phyloP scores from a whole-genome alignment of 2,329 filamentous ascomycete species.

The Diaporthe citri region DNA sequence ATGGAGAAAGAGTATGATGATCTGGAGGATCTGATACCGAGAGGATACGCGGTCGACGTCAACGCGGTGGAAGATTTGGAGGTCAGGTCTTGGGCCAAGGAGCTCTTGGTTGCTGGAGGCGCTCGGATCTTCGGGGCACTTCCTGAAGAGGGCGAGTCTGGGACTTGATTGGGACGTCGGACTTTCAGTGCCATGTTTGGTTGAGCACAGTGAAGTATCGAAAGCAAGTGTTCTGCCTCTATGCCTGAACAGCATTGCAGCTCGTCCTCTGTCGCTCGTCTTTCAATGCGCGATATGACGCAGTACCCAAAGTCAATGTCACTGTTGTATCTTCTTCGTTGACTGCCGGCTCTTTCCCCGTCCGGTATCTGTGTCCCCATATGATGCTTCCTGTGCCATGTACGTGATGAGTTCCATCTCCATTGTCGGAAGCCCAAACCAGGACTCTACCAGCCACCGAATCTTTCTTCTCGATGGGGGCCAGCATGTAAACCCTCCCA shows the following conservation, averaged over 20 bases:
- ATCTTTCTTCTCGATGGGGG: not conserved
- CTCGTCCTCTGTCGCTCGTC: too few species aligned
- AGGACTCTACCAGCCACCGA: not conserved
- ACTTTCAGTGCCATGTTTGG: not conserved
- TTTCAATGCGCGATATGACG: not conserved
- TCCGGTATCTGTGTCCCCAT: not conserved
- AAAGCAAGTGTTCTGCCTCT: too few species aligned
- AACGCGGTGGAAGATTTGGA: not conserved
- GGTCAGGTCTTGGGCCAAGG: not conserved
- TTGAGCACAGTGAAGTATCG: too few species aligned
- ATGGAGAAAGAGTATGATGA: not conserved
- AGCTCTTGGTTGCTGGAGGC: not conserved
- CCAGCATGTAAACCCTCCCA: not conserved
- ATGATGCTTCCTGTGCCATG: not conserved
- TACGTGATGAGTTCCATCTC: constrained; percentile 1
- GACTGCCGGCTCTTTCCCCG: not conserved
- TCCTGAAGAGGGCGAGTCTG: not conserved
- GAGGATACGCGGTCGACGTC: not conserved
- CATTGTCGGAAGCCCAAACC: not conserved
- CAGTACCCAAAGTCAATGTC: not conserved
- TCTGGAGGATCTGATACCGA: not conserved
- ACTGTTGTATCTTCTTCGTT: not conserved
- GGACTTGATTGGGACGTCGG: not conserved
- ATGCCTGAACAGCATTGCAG: too few species aligned
- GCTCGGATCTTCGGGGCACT: not conserved